Percentiles rank a stretch among this genome's conserved stretches.
These are phyloP conservation scores for Murraya paniculata DNA, from an alignment of 345 rosid species.

Conservation along the genomic window DNA sequence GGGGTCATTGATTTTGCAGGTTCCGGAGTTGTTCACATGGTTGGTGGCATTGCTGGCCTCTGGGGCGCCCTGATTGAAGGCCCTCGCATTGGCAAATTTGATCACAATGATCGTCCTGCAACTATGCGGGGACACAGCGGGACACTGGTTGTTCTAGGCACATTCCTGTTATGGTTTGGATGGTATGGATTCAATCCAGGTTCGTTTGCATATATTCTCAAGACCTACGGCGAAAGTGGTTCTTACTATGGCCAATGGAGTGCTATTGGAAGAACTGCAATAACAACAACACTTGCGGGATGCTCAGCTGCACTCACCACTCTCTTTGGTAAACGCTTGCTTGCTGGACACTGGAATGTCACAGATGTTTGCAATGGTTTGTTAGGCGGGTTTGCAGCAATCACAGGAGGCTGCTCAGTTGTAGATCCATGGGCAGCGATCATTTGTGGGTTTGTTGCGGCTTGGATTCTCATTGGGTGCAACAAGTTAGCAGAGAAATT, in stretches of 20 bases:
- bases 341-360: conserved; percentile 57
- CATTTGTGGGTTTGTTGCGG: conserved; percentile 46
- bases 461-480: conserved; percentile 52
- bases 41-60: conserved; percentile 55
- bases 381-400: conserved; percentile 56
- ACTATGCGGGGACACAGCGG: conserved; percentile 57
- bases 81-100: conserved; percentile 56
- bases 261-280: conserved; percentile 57
- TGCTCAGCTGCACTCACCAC: conserved; percentile 57
- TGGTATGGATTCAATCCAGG: conserved; percentile 68
- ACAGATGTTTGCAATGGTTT: conserved; percentile 62
- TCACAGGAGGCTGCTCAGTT: conserved; percentile 50
- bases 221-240: conserved; percentile 27
- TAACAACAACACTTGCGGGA: conserved; percentile 57
- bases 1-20: conserved; percentile 67
- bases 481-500: conserved; percentile 43
- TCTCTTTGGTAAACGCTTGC: conserved; percentile 46
- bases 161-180: conserved; percentile 58
- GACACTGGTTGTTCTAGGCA: conserved; percentile 54
- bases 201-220: conserved; percentile 38
- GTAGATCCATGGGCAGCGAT: conserved; percentile 63
- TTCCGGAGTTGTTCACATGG: conserved; percentile 63
- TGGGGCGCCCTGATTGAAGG: conserved; percentile 66
- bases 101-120: conserved; percentile 25
- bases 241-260: conserved; percentile 56